Conservation (phyloP, 805 yeast species). For the Zygosaccharomyces kombuchaensis region DNA sequence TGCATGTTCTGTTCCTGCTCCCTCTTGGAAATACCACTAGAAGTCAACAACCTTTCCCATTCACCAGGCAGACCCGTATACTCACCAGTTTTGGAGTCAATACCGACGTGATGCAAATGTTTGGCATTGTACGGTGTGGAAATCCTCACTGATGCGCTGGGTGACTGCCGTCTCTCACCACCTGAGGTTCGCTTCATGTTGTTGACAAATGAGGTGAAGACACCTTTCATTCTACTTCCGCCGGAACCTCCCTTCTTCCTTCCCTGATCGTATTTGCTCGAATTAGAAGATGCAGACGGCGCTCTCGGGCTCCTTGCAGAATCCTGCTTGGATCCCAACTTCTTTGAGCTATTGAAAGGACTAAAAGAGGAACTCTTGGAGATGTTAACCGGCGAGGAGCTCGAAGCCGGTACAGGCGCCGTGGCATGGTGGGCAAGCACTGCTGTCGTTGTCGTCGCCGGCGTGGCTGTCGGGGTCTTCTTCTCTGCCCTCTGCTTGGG, state of each 20-base stretch:
- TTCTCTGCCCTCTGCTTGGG: conserved; percentile 5
- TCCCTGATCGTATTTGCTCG: conserved; percentile 7
- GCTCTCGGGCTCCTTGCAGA: conserved; percentile 15
- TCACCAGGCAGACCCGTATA: conserved; percentile 90
- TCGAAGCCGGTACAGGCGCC: conserved; percentile 7
- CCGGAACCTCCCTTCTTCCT: conserved; percentile 39
- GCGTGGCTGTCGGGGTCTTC: conserved; percentile 3
- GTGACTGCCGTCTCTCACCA: conserved; percentile 35
- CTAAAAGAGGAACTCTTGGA: conserved; percentile 12
- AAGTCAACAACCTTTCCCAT: conserved; percentile 79
- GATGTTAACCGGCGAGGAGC: conserved; percentile 5
- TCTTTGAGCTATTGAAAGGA: conserved; percentile 8
- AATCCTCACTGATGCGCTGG: conserved; percentile 44
- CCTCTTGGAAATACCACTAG: conserved; percentile 80
- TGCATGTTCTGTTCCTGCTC: conserved; percentile 92
- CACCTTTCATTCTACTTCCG: conserved; percentile 48
- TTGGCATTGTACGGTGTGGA: conserved; percentile 90
- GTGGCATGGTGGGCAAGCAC: conserved; percentile 11
- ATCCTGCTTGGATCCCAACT: background rate
- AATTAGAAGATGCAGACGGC: conserved; percentile 15
- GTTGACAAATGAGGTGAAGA: conserved; percentile 45
- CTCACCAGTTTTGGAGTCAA: conserved; percentile 76
- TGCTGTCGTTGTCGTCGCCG: conserved; percentile 10
- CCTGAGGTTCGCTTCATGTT: conserved; percentile 29
- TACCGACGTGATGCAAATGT: conserved; percentile 91